Conservation (phyloP, 2,329 filamentous ascomycete genomes). For the Phoma herbarum region DNA sequence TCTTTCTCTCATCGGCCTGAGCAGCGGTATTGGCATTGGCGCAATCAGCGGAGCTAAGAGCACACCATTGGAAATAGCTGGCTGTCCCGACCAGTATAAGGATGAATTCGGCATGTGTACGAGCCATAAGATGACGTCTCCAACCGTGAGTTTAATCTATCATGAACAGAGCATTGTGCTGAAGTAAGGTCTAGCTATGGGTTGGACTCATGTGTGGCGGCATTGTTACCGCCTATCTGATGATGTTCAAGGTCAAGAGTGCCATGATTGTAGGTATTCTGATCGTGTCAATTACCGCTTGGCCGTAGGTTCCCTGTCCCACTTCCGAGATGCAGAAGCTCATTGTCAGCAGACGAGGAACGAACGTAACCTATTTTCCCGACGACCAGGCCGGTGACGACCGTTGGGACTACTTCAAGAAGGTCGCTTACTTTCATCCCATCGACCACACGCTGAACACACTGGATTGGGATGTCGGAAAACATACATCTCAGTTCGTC, state of each 20-base stretch:
- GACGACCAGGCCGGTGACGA: conserved; percentile 72
- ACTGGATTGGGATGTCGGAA: conserved; percentile 75
- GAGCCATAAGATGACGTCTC: conserved; percentile 79
- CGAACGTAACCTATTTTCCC: conserved; percentile 81
- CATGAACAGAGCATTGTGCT: conserved; percentile 15
- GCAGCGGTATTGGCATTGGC: conserved; percentile 83
- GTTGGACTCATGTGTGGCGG: conserved; percentile 87
- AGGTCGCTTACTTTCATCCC: conserved; percentile 81
- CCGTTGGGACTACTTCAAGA: conserved; percentile 83
- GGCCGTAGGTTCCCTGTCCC: conserved; percentile 63
- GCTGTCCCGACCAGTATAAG: conserved; percentile 68
- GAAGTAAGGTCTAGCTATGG: conserved; percentile 68
- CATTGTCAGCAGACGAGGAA: conserved; percentile 61
- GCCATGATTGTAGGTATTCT: conserved; percentile 85
- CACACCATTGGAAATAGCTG: conserved; percentile 78
- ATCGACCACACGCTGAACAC: conserved; percentile 74
- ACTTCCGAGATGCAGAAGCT: conserved; percentile 15
- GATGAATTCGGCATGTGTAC: conserved; percentile 67
- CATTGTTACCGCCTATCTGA: conserved; percentile 78
- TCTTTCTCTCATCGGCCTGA: conserved; percentile 76
- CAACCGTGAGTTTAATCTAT: conserved; percentile 57
- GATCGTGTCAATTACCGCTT: conserved; percentile 85
- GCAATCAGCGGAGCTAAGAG: conserved; percentile 70
- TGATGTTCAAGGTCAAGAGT: conserved; percentile 87
- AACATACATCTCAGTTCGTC: conserved; percentile 76